Conservation (phyloP, 495 filamentous ascomycete species). For the Aspergillus mulundensis region DNA sequence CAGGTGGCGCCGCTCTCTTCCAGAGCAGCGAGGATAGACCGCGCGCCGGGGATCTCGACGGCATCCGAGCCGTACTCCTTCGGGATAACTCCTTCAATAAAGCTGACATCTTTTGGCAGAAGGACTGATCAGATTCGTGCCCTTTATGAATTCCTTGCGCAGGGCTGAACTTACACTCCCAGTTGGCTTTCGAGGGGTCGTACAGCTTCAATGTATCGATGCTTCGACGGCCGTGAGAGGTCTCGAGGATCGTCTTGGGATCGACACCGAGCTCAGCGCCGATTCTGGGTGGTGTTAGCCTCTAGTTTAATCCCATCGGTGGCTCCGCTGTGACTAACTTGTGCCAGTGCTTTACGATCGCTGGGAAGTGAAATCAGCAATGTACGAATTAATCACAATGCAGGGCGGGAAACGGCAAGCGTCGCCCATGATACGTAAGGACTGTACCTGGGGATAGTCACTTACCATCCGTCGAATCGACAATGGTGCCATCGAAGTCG, state of each 20-base stretch:
- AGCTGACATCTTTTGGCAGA: conserved; percentile 79
- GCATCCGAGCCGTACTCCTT: conserved; percentile 71
- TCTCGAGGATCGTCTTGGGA: conserved; percentile 74
- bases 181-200: conserved; percentile 75
- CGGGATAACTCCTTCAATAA: conserved; percentile 74
- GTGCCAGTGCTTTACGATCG: conserved; percentile 91
- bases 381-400: background rate
- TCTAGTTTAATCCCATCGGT: background rate
- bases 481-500: conserved; percentile 75
- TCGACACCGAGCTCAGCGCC: conserved; percentile 79
- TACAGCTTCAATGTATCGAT: conserved; percentile 77
- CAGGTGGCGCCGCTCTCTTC: conserved; percentile 60
- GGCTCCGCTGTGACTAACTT: conserved; percentile 46
- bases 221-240: conserved; percentile 81
- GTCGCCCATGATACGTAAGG: background rate
- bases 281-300: conserved; percentile 49
- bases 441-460: background rate
- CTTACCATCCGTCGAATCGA: conserved; percentile 45
- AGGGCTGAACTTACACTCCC: conserved; percentile 69
- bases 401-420: background rate
- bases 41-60: conserved; percentile 72
- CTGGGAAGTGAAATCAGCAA: conserved; percentile 36
- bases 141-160: background rate
- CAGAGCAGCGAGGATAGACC: conserved; percentile 54
- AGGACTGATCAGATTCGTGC: no score